phyloP scores from a whole-genome alignment of 192 early-diverging fungal genomes.

The Haplosporangium gracile region DNA sequence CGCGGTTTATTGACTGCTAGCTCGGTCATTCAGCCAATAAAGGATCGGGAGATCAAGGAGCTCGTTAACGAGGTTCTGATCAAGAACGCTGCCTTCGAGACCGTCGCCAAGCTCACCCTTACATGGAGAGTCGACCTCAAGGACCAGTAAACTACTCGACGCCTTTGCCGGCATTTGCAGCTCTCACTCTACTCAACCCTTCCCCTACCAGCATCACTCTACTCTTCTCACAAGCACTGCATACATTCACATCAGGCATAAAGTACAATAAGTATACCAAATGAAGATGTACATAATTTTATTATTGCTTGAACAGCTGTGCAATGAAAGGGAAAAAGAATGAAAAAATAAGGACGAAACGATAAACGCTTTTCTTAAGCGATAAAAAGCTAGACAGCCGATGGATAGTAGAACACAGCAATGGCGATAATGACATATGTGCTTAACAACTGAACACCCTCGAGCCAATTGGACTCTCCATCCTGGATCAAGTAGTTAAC shows the following conservation, averaged over 20 bases:
- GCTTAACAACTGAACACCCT: constrained; percentile 86
- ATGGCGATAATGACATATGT: constrained; percentile 89
- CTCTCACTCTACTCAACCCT: background rate
- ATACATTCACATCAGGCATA: background rate
- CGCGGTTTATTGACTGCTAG: constrained; percentile 50
- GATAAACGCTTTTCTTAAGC: background rate
- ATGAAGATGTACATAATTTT: background rate
- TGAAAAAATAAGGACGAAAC: background rate
- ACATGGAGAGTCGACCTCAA: constrained; percentile 62
- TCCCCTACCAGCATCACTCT: background rate
- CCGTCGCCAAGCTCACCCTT: constrained; percentile 60
- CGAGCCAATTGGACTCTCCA: constrained; percentile 93
- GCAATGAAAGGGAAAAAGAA: background rate
- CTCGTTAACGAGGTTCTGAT: constrained; percentile 61
- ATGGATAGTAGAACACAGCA: constrained; percentile 83
- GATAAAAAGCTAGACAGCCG: background rate
- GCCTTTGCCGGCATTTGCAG: background rate
- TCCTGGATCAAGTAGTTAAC: constrained; percentile 86
- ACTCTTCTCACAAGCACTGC: background rate
- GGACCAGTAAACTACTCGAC: constrained; percentile 22
- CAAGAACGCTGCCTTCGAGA: constrained; percentile 63
- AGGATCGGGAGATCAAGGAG: constrained; percentile 47
- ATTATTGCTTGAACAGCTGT: background rate
- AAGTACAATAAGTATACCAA: background rate
- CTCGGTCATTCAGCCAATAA: constrained; percentile 42